A percentile compares a stretch with the other conserved stretches of the same genome.
Evolutionary conservation across 2,329 filamentous ascomycete species (phyloP).

Genomic region (Albifimbria verrucaria): DNA sequence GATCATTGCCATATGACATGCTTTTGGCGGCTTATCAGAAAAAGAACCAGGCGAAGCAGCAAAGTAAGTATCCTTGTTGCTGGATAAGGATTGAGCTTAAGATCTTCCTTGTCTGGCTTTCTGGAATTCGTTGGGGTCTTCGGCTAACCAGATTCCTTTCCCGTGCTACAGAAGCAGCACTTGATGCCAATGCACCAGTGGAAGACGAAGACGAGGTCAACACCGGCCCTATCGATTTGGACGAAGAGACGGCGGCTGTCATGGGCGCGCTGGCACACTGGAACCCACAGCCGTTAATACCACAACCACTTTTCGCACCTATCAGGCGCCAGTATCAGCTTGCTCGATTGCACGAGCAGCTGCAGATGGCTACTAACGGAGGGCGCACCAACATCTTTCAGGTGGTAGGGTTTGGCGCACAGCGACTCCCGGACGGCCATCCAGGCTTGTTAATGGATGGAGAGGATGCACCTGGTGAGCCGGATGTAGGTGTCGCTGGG

Average conservation of each 20-base stretch:
- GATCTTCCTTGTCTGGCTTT: no score
- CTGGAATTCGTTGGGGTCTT: no score
- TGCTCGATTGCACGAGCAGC: conserved; percentile 60
- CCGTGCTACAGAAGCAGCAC: conserved; percentile 70
- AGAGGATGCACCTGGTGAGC: conserved; percentile 58
- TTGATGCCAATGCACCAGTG: conserved; percentile 88
- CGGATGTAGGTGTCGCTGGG: conserved; percentile 41
- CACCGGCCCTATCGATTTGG: conserved; percentile 80
- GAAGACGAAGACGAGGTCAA: conserved; percentile 83
- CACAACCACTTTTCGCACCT: conserved; percentile 59
- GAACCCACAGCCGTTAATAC: conserved; percentile 73
- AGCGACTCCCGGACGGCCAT: conserved; percentile 50
- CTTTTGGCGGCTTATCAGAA: conserved; percentile 85
- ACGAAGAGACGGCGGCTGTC: conserved; percentile 87
- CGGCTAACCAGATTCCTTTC: neutral
- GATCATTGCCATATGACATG: conserved; percentile 90
- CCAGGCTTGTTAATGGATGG: conserved; percentile 39
- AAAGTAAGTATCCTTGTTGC: conserved; percentile 68
- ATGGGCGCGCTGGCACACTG: conserved; percentile 78
- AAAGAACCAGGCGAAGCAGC: conserved; percentile 98
- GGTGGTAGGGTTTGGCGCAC: conserved; percentile 53
- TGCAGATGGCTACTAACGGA: conserved; percentile 64
- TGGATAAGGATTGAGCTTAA: no score
- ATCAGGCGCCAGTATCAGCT: conserved; percentile 63
- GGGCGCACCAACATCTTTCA: conserved; percentile 64